phyloP scores from a whole-genome alignment of 108 stramenopile genomes.

The Stephanodiscus minutulus region DNA sequence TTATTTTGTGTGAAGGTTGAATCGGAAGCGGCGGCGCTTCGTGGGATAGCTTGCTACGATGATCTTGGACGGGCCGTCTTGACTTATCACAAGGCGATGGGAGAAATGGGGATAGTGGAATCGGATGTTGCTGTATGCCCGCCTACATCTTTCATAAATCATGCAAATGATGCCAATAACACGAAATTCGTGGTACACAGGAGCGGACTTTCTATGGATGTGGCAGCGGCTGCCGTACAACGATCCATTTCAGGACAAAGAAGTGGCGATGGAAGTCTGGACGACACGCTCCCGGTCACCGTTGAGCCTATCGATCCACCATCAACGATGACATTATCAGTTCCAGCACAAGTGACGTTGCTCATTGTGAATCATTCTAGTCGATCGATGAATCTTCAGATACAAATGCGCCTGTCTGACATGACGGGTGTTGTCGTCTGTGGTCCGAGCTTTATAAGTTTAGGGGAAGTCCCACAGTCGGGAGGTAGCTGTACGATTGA shows the following conservation, averaged over 20 bases:
- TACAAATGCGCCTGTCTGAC: slow-evolving; percentile 73
- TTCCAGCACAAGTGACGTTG: slow-evolving; percentile 56
- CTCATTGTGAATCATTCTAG: slow-evolving; percentile 80
- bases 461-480: slow-evolving; percentile 58
- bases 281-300: slow-evolving; percentile 70
- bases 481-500: slow-evolving; percentile 67
- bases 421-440: slow-evolving; percentile 78
- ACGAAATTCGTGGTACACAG: slow-evolving; percentile 61
- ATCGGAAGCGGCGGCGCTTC: slow-evolving; percentile 42
- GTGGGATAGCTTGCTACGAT: slow-evolving; percentile 80
- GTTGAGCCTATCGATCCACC: slow-evolving; percentile 87
- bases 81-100: slow-evolving; percentile 78
- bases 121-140: slow-evolving; percentile 67
- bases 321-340: slow-evolving; percentile 47
- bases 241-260: slow-evolving; percentile 39
- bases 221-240: slow-evolving; percentile 64
- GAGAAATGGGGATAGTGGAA: slow-evolving; percentile 69
- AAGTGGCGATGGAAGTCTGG: slow-evolving; percentile 33
- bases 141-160: slow-evolving; percentile 23
- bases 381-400: slow-evolving; percentile 64
- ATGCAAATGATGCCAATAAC: background rate
- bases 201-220: slow-evolving; percentile 82
- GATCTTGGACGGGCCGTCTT: slow-evolving; percentile 71
- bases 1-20: slow-evolving; percentile 65
- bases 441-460: slow-evolving; percentile 66